A percentile compares a stretch with the other conserved stretches of the same genome.
These are phyloP conservation scores for Coemansia sp. DNA, from an alignment of 192 early-diverging fungal species.

Conservation along the genomic window DNA sequence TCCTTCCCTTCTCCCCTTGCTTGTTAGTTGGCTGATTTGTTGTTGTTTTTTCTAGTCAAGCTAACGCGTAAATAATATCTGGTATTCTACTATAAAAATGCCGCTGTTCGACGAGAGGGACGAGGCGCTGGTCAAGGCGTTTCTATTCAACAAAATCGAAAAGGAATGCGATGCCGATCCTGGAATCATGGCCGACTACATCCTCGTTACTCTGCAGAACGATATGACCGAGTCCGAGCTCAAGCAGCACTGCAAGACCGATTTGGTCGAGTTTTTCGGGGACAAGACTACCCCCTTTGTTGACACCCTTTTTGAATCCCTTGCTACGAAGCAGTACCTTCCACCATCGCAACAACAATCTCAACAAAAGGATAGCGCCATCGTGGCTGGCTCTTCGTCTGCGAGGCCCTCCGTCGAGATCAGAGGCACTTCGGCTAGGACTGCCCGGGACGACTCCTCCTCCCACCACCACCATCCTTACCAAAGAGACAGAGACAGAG, in stretches of 20 bases:
- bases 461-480: background rate
- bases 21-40: background rate
- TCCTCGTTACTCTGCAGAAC: slow-evolving; percentile 47
- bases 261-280: slow-evolving; percentile 47
- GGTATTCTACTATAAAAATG: slow-evolving; percentile 6
- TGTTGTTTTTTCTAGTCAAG: background rate
- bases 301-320: slow-evolving; percentile 30
- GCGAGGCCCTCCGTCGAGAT: background rate
- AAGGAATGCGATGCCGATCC: slow-evolving; percentile 48
- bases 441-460: background rate
- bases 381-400: background rate
- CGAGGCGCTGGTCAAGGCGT: slow-evolving; percentile 32
- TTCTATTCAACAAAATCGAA: slow-evolving; percentile 49
- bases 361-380: background rate
- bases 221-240: slow-evolving; percentile 36
- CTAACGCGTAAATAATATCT: background rate
- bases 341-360: background rate
- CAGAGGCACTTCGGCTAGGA: background rate
- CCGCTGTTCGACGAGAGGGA: slow-evolving; percentile 43
- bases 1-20: background rate
- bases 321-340: slow-evolving; percentile 29
- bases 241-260: slow-evolving; percentile 38
- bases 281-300: slow-evolving; percentile 36
- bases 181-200: slow-evolving; percentile 48
- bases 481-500: background rate